Evolutionary conservation across 371 early-diverging fungal species (phyloP).

Genomic region (Mucor lusitanicus): DNA sequence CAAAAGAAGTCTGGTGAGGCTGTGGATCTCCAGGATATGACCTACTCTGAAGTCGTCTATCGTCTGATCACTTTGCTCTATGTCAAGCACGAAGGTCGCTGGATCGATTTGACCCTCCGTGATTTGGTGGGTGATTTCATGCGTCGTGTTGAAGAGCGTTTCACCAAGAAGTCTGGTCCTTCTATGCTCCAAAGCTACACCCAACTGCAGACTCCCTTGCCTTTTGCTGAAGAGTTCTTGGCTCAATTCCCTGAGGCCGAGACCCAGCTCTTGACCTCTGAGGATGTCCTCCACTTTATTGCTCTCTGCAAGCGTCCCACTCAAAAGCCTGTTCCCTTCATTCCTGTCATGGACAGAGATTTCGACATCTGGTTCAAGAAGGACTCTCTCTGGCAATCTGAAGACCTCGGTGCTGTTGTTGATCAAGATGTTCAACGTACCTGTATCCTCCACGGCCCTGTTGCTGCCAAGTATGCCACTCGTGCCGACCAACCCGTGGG

Average conservation of each 20-base stretch:
- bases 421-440: conserved; percentile 90
- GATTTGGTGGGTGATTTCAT: conserved; percentile 88
- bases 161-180: conserved; percentile 56
- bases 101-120: conserved; percentile 87
- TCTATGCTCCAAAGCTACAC: conserved; percentile 74
- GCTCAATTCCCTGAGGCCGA: conserved; percentile 78
- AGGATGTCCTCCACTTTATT: conserved; percentile 91
- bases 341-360: conserved; percentile 90
- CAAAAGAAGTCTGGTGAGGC: conserved; percentile 78
- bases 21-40: conserved; percentile 88
- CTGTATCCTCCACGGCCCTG: conserved; percentile 95
- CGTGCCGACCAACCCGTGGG: conserved; percentile 87
- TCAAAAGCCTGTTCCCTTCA: conserved; percentile 92
- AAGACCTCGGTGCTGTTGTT: conserved; percentile 89
- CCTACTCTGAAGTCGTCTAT: conserved; percentile 87
- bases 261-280: conserved; percentile 83
- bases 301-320: conserved; percentile 79
- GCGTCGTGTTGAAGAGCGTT: conserved; percentile 91
- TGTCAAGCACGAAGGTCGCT: conserved; percentile 76
- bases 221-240: conserved; percentile 74
- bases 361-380: conserved; percentile 96
- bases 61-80: conserved; percentile 86
- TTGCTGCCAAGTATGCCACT: conserved; percentile 82
- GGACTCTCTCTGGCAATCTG: conserved; percentile 96
- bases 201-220: conserved; percentile 71